A percentile compares a stretch with the other conserved stretches of the same genome.
These are phyloP conservation scores for Posidonia australis DNA, from an alignment of 106 monocot genomes.

Conservation along the genomic window DNA sequence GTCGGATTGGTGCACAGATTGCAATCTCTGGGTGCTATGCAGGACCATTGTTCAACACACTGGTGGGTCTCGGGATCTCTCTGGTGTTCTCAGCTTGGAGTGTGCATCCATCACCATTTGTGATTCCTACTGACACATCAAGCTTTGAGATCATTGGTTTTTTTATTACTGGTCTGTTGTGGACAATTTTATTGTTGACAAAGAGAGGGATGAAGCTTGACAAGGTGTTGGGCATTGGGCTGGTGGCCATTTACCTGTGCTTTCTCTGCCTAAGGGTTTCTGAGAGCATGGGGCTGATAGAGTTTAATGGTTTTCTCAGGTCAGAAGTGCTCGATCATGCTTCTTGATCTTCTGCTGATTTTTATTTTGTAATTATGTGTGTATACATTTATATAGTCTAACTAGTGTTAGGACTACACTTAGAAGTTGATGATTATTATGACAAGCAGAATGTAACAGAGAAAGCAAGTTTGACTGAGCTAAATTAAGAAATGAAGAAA, in stretches of 20 bases:
- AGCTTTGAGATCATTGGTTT: slow-evolving; percentile 37
- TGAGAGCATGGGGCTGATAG: slow-evolving; percentile 27
- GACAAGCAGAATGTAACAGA: too few species aligned
- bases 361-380: too few species aligned
- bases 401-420: too few species aligned
- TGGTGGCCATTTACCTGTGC: slow-evolving; percentile 33
- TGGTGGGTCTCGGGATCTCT: slow-evolving; percentile 37
- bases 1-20: slow-evolving; percentile 27
- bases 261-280: slow-evolving; percentile 30
- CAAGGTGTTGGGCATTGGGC: slow-evolving; percentile 28
- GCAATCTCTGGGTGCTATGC: slow-evolving; percentile 40
- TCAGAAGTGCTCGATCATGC: neutral
- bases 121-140: slow-evolving; percentile 23
- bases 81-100: slow-evolving; percentile 35
- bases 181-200: slow-evolving; percentile 30
- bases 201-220: slow-evolving; percentile 35
- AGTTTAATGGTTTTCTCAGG: neutral
- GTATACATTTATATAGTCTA: neutral
- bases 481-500: too few species aligned
- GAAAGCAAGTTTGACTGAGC: too few species aligned
- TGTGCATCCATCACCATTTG: slow-evolving; percentile 21
- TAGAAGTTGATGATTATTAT: too few species aligned
- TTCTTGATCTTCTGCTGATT: neutral
- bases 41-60: slow-evolving; percentile 34
- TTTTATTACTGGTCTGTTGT: slow-evolving; percentile 26